Evolutionary conservation across 305 asterid genomes (phyloP).

Genomic region (Fraxinus sp.): DNA sequence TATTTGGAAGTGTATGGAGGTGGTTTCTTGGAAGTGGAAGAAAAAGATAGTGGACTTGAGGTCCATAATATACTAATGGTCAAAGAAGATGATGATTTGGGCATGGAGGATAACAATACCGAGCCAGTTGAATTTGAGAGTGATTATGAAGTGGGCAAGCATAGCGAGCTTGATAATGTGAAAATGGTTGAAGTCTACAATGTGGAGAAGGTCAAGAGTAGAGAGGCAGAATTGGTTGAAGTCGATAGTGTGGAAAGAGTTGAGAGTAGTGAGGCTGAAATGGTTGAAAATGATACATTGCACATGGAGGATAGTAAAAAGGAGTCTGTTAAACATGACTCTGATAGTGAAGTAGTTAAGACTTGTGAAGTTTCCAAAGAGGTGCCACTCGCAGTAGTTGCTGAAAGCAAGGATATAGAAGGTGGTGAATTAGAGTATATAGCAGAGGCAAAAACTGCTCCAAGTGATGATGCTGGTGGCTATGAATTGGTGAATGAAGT

Average conservation of each 20-base stretch:
- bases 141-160: neutral
- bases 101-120: neutral
- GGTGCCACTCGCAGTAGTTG: neutral
- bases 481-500: slow-evolving; percentile 18
- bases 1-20: slow-evolving; percentile 20
- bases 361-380: neutral
- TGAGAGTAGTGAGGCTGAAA: neutral
- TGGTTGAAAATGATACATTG: slow-evolving; percentile 12
- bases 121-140: neutral
- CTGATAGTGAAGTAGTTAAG: neutral
- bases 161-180: neutral
- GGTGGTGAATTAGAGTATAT: neutral
- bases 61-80: slow-evolving; percentile 20
- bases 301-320: neutral
- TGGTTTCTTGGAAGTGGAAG: slow-evolving; percentile 28
- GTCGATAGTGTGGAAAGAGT: neutral
- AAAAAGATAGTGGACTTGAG: slow-evolving; percentile 15
- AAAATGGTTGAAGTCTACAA: slow-evolving; percentile 13
- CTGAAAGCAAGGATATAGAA: neutral
- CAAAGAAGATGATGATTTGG: slow-evolving; percentile 16
- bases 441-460: neutral
- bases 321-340: slow-evolving; percentile 14
- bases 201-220: neutral
- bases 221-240: neutral
- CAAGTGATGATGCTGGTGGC: slow-evolving; percentile 17